These are phyloP conservation scores for Magnolia officinalis DNA, from an alignment of 164 flowering plant species.

Conservation along the genomic window DNA sequence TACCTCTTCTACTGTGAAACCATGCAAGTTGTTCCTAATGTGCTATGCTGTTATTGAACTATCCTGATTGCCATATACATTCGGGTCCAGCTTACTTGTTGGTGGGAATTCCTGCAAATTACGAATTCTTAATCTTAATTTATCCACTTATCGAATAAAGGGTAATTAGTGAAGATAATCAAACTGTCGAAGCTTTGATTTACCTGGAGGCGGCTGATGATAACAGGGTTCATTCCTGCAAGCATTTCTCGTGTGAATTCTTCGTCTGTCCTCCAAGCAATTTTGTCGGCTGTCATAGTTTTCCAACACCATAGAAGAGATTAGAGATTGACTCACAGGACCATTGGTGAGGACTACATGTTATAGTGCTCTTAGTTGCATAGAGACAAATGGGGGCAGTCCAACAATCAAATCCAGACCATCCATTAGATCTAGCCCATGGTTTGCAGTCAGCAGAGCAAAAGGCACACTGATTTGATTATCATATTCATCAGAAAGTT, in stretches of 20 bases:
- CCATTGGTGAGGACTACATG: too few species aligned
- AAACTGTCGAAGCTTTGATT: not conserved
- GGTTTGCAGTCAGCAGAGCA: too few species aligned
- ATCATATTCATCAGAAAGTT: too few species aligned
- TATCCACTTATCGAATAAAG: not conserved
- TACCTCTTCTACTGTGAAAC: conserved; percentile 59
- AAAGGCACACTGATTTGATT: too few species aligned
- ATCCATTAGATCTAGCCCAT: too few species aligned
- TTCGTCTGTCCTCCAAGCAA: conserved; percentile 94
- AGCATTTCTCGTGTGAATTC: conserved; percentile 91
- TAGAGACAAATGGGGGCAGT: too few species aligned
- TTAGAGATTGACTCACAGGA: too few species aligned
- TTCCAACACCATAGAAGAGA: too few species aligned
- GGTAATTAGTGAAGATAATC: not conserved
- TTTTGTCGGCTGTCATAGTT: conserved; percentile 42
- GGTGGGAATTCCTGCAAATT: conserved; percentile 75
- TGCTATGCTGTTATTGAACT: conserved; percentile 56
- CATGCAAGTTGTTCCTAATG: conserved; percentile 50
- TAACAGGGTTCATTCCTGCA: conserved; percentile 87
- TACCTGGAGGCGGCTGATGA: conserved; percentile 65
- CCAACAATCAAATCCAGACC: too few species aligned
- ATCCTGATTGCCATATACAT: conserved; percentile 55
- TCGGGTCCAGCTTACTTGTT: conserved; percentile 59
- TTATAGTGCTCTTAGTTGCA: too few species aligned
- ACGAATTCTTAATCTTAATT: not conserved